phyloP scores from a whole-genome alignment of 2,329 filamentous ascomycete genomes.

The Elsinoe batatas region DNA sequence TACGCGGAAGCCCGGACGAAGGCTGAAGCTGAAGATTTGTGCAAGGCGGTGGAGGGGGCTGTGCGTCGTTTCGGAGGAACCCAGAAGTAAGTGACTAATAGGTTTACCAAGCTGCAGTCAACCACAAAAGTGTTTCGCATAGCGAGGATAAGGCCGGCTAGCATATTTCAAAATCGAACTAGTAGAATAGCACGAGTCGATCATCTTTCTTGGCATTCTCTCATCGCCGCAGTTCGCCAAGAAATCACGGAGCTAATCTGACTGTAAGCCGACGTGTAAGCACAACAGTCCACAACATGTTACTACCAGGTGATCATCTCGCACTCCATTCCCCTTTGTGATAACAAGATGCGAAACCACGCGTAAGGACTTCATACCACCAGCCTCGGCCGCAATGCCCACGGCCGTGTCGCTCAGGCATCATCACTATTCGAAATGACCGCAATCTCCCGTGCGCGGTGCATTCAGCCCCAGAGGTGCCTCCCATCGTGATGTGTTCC shows the following conservation, averaged over 20 bases:
- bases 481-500: no score
- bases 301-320: background rate
- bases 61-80: conserved; percentile 5
- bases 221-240: background rate
- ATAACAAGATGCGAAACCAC: background rate
- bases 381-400: no score
- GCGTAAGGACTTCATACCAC: no score
- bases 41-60: conserved; percentile 14
- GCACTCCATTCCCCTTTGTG: background rate
- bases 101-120: background rate
- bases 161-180: background rate
- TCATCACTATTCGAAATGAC: no score
- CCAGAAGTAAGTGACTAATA: background rate
- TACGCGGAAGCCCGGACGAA: conserved; percentile 67
- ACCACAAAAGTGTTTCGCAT: conserved; percentile 7
- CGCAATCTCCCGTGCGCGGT: no score
- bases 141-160: background rate
- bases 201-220: no score
- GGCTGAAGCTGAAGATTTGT: conserved; percentile 17
- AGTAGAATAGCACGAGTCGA: no score
- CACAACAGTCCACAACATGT: background rate
- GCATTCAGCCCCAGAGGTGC: no score
- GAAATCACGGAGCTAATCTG: background rate
- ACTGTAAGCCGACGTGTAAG: background rate
- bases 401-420: no score